Base-by-base conservation (phyloP, 2,329 filamentous ascomycete species). In the Arachnopeziza araneosa region DNA sequence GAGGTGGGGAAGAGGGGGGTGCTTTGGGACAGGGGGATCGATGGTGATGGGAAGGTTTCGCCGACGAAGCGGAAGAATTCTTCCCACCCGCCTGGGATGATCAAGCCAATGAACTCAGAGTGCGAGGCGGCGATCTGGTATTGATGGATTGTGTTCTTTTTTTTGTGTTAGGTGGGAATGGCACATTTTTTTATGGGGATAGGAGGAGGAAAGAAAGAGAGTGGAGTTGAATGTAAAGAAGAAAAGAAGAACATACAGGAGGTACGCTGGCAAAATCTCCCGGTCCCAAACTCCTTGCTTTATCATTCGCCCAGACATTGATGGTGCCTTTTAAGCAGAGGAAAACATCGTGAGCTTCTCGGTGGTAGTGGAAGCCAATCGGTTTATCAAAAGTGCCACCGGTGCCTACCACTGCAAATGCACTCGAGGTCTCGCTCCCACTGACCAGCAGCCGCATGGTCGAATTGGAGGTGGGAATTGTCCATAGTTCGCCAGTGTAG, bases 61-160 rank as follows among this genome's bases (percentile, higher is more conserved):
- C 77, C 77, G 8, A 85, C 77, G 67, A 82, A 80, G 55, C 82
- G 77, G 73, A 85, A 85, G 73, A 85, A 85, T 64, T 85, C 81
- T 26, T 83, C 74, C 83, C 82, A 85, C 66, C 82, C 81, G 5
- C 81, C 82, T 0, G 82, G 82, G 0, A 80, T 79, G 26, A 85
- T 79, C 2, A 85, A 70, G 17, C 82, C 81, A 1, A 81, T 71
- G 22, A 77, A 77, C 63, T 85, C 83, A 1, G 80, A 81, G 62
- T 84, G 79, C 0, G 79, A 75, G 1, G 80, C 80, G 1, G 82
- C 72, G 24, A 82, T 73, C 58, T 83, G 78, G 4, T 82, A 82
- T 64, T 83, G 82, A 67, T 85, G 83, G 52, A 84, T 74, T 9
- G 79, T 73, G 62, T 72, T 77, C 78, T 81, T 5, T 5, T 4